Percentiles rank a stretch among this genome's conserved stretches.
Evolutionary conservation across 2,329 filamentous ascomycete species (phyloP).

Genomic region (Penicillium sp.): DNA sequence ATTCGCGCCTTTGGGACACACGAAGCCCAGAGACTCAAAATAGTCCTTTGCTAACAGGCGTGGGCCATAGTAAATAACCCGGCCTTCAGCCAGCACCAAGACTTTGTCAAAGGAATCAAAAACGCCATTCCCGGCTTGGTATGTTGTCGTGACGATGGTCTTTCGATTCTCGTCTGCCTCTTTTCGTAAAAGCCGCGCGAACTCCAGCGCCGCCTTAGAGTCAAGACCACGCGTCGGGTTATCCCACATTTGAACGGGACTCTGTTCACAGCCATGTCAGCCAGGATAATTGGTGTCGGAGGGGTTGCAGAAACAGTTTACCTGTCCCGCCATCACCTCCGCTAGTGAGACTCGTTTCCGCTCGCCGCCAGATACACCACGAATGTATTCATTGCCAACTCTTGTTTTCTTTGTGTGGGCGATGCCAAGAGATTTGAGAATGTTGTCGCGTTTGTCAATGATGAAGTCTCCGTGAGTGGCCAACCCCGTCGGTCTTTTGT

Average conservation of each 20-base stretch:
- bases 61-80: conserved; percentile 59
- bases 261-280: conserved; percentile 11
- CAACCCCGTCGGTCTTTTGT: conserved; percentile 21
- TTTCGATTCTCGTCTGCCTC: conserved; percentile 56
- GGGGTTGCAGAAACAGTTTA: conserved; percentile 22
- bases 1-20: conserved; percentile 56
- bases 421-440: conserved; percentile 27
- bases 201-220: conserved; percentile 57
- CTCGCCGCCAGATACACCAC: conserved; percentile 63
- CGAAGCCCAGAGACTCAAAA: conserved; percentile 59
- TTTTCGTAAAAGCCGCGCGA: conserved; percentile 51
- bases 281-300: background rate
- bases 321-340: conserved; percentile 50
- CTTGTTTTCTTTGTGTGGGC: conserved; percentile 56
- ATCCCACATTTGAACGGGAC: conserved; percentile 59
- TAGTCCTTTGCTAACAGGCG: conserved; percentile 52
- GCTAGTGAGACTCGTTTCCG: conserved; percentile 63
- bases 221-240: conserved; percentile 61
- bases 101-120: conserved; percentile 65
- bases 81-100: conserved; percentile 58
- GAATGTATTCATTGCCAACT: conserved; percentile 59
- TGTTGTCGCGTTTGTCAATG: conserved; percentile 27
- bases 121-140: conserved; percentile 64
- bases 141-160: conserved; percentile 57
- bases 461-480: conserved; percentile 27